phyloP scores from a whole-genome alignment of 2,329 filamentous ascomycete species.

The Clarireedia monteithiana region DNA sequence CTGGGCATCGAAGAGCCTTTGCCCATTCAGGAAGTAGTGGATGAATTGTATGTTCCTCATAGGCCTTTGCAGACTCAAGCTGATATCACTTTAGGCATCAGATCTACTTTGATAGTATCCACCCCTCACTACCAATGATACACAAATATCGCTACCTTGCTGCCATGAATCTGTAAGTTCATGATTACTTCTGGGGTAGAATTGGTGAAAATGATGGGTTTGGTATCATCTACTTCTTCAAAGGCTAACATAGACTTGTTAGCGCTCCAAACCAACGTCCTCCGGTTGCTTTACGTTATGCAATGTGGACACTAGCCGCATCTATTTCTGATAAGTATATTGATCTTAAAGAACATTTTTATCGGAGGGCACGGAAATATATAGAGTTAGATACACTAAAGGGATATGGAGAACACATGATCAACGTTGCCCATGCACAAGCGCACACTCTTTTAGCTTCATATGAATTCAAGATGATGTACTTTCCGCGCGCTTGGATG shows the following conservation, averaged over 20 bases:
- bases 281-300: constrained; percentile 82
- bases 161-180: constrained; percentile 68
- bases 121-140: constrained; percentile 80
- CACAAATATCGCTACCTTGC: constrained; percentile 82
- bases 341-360: constrained; percentile 78
- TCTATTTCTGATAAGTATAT: constrained; percentile 75
- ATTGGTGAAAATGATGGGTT: neutral
- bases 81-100: constrained; percentile 48
- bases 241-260: constrained; percentile 4
- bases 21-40: constrained; percentile 60
- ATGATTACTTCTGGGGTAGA: neutral
- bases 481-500: constrained; percentile 92
- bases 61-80: constrained; percentile 13
- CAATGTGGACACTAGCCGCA: constrained; percentile 93
- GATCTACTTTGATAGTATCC: constrained; percentile 85
- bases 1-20: constrained; percentile 63
- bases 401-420: constrained; percentile 82
- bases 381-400: constrained; percentile 84
- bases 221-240: neutral
- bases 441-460: constrained; percentile 70
- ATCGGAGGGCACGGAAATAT: constrained; percentile 83
- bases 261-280: constrained; percentile 77
- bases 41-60: constrained; percentile 60
- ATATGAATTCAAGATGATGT: constrained; percentile 97
- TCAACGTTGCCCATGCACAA: constrained; percentile 80